Evolutionary conservation across 2,329 filamentous ascomycete genomes (phyloP).

Genomic region (Aspergillus phoenicis): DNA sequence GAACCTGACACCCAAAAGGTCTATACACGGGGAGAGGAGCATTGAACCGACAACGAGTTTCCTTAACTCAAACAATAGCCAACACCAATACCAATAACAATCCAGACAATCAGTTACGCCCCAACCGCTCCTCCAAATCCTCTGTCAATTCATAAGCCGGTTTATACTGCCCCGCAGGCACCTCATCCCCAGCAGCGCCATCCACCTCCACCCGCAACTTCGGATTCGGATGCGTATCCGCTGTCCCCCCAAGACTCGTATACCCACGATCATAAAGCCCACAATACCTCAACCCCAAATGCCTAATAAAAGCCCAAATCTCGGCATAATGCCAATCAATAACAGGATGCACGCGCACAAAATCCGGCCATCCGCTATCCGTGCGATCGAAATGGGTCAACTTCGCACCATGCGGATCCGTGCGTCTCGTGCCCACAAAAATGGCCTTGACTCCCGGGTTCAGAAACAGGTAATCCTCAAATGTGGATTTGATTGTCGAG

Average conservation of each 20-base stretch:
- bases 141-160: constrained; percentile 75
- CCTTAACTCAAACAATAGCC: neutral
- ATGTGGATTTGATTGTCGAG: constrained; percentile 72
- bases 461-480: constrained; percentile 69
- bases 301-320: constrained; percentile 81
- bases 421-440: constrained; percentile 84
- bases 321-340: constrained; percentile 98
- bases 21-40: neutral
- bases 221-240: constrained; percentile 89
- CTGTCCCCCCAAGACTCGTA: constrained; percentile 86
- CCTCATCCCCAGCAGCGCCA: constrained; percentile 25
- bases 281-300: constrained; percentile 81
- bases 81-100: neutral
- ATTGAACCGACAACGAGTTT: neutral
- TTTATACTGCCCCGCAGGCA: constrained; percentile 53
- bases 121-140: constrained; percentile 77
- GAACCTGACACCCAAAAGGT: neutral
- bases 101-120: constrained; percentile 57
- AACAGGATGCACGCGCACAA: constrained; percentile 92
- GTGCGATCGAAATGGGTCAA: constrained; percentile 84
- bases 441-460: constrained; percentile 68
- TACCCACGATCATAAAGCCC: constrained; percentile 84
- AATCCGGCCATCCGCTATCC: constrained; percentile 84
- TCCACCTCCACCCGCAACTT: constrained; percentile 53
- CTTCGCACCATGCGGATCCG: constrained; percentile 83